A percentile compares a stretch with the other conserved stretches of the same genome.
Evolutionary conservation across 176 grass and related monocot species (phyloP).

Genomic region (Aegilops longissima): DNA sequence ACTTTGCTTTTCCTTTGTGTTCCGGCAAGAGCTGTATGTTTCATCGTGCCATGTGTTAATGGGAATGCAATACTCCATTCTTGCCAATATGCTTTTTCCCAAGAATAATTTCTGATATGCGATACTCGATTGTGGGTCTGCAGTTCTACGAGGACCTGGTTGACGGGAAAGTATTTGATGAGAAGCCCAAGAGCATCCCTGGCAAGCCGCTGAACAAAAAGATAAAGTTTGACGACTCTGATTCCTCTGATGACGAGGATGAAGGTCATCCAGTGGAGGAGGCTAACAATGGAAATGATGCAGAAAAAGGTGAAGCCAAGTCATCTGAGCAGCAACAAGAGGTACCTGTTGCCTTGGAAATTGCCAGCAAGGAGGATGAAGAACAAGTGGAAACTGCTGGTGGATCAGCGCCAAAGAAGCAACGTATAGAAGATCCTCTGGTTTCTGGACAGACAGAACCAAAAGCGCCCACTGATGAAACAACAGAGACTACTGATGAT

Average conservation of each 20-base stretch:
- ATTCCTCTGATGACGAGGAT: slow-evolving; percentile 72
- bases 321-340: slow-evolving; percentile 35
- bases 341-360: not conserved
- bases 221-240: slow-evolving; percentile 81
- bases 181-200: slow-evolving; percentile 31
- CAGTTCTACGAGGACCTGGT: slow-evolving; percentile 87
- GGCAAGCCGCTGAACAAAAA: slow-evolving; percentile 78
- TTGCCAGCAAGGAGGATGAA: slow-evolving; percentile 20
- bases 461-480: slow-evolving; percentile 1
- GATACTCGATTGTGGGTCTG: slow-evolving; percentile 2
- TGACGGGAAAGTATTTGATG: slow-evolving; percentile 45
- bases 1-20: not conserved
- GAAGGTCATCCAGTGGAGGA: slow-evolving; percentile 41
- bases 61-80: not conserved
- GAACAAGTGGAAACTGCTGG: slow-evolving; percentile 38
- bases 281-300: slow-evolving; percentile 35
- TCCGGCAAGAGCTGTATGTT: not conserved
- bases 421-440: slow-evolving; percentile 40
- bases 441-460: slow-evolving; percentile 14
- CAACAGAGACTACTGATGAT: not conserved
- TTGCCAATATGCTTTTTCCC: not conserved
- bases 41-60: not conserved
- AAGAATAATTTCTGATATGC: not conserved
- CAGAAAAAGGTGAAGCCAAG: slow-evolving; percentile 34
- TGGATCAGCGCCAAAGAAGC: slow-evolving; percentile 67